phyloP scores from a whole-genome alignment of 495 filamentous ascomycete species.

The Pseudevernia furfuracea region DNA sequence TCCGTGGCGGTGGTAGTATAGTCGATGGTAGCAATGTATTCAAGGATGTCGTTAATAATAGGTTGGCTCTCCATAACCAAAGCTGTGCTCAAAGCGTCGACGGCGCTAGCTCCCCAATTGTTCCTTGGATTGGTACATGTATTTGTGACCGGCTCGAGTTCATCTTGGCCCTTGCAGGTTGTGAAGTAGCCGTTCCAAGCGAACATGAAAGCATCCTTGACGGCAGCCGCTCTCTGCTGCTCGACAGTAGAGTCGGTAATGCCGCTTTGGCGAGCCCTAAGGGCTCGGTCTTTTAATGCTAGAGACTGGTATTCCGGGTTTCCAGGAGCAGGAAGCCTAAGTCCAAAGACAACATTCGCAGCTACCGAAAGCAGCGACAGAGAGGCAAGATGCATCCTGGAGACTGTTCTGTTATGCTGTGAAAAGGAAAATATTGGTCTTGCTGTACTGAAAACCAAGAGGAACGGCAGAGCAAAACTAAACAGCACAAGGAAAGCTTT shows the following conservation, averaged over 20 bases:
- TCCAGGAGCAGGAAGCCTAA: background rate
- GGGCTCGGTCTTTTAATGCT: background rate
- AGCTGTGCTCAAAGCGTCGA: conserved; percentile 77
- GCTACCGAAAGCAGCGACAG: background rate
- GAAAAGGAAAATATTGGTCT: background rate
- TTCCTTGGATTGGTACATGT: conserved; percentile 46
- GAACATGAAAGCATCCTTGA: conserved; percentile 66
- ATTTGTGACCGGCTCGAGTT: conserved; percentile 19
- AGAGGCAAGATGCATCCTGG: background rate
- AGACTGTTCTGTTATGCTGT: background rate
- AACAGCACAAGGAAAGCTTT: background rate
- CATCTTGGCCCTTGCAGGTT: conserved; percentile 11
- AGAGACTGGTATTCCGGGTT: background rate
- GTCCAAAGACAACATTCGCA: background rate
- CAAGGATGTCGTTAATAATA: conserved; percentile 60
- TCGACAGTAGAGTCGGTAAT: background rate
- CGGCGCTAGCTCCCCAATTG: conserved; percentile 77
- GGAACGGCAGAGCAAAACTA: background rate
- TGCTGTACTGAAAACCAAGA: background rate
- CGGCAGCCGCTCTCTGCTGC: conserved; percentile 49
- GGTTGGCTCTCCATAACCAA: conserved; percentile 64
- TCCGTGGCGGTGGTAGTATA: conserved; percentile 49
- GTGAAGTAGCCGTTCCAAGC: conserved; percentile 71
- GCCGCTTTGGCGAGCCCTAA: background rate
- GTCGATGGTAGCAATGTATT: conserved; percentile 60